Conservation (phyloP, 257 asterid genomes). For the Ilex aquifolium region DNA sequence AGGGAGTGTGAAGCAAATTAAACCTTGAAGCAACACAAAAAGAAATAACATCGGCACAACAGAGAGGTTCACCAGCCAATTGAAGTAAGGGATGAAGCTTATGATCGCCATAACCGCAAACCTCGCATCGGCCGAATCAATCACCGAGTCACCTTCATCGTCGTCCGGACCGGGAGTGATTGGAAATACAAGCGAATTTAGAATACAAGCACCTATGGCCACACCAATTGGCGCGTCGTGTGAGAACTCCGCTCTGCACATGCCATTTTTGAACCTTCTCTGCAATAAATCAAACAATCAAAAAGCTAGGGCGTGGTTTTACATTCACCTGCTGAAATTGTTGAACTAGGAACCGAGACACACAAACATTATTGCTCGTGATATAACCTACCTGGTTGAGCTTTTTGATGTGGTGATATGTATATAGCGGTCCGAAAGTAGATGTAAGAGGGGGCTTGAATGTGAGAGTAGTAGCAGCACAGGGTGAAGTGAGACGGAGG, state of each 20-base stretch:
- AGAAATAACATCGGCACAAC: neutral
- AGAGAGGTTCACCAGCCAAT: conserved; percentile 67
- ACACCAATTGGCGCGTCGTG: conserved; percentile 68
- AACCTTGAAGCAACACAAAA: neutral
- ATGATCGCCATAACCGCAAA: conserved; percentile 95
- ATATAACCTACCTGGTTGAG: conserved; percentile 13
- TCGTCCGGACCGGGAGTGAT: conserved; percentile 49
- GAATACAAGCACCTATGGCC: conserved; percentile 84
- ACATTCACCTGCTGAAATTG: too few species aligned
- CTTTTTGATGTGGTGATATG: conserved; percentile 13
- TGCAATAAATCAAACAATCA: conserved; percentile 13
- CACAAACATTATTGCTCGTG: neutral
- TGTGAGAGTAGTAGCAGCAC: conserved; percentile 24
- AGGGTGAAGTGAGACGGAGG: conserved; percentile 29
- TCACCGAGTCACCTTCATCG: conserved; percentile 52
- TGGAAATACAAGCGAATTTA: conserved; percentile 70
- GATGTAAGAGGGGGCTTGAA: conserved; percentile 26
- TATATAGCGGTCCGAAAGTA: conserved; percentile 26
- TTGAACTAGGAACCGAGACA: neutral
- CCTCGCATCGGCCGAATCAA: conserved; percentile 79
- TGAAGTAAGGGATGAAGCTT: conserved; percentile 89
- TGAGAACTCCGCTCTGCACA: conserved; percentile 73
- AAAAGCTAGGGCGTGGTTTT: neutral
- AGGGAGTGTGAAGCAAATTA: neutral
- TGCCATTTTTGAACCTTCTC: conserved; percentile 47